phyloP scores from a whole-genome alignment of 331 rosid genomes.

The Malus hybrid region DNA sequence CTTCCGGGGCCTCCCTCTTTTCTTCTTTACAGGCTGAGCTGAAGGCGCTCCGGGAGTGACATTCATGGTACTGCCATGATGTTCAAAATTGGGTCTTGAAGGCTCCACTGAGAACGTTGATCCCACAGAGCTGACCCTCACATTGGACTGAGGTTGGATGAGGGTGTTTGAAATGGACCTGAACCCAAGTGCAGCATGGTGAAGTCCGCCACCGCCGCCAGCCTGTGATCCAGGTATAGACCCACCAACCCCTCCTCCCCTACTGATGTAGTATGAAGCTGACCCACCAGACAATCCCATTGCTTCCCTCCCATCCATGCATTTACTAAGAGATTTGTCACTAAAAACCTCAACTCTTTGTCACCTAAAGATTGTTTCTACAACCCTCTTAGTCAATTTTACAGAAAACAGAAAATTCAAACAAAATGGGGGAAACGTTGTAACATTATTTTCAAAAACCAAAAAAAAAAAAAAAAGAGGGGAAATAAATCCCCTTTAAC shows the following conservation, averaged over 20 bases:
- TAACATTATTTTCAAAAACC: background rate
- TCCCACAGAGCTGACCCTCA: conserved; percentile 43
- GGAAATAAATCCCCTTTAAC: conserved; percentile 16
- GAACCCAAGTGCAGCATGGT: conserved; percentile 58
- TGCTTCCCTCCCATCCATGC: conserved; percentile 98
- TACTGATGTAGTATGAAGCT: conserved; percentile 79
- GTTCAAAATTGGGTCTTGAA: conserved; percentile 33
- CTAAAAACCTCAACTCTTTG: conserved; percentile 5
- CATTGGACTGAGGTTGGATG: conserved; percentile 52
- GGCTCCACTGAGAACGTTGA: conserved; percentile 53
- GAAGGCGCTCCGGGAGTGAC: conserved; percentile 48
- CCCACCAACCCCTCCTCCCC: conserved; percentile 59
- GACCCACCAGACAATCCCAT: conserved; percentile 83
- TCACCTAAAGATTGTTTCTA: conserved; percentile 12
- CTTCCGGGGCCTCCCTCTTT: conserved; percentile 92
- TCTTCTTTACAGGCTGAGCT: conserved; percentile 68
- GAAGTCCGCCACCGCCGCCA: conserved; percentile 25
- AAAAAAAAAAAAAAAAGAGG: background rate
- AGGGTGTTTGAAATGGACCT: conserved; percentile 49
- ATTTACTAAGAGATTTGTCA: conserved; percentile 43
- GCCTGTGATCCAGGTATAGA: conserved; percentile 44
- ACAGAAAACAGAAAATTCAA: background rate
- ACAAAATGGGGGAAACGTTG: background rate
- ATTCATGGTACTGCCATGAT: conserved; percentile 44
- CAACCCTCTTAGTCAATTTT: background rate